Conservation (phyloP, 2,329 filamentous ascomycete species). For the Fusarium nisikadoi region DNA sequence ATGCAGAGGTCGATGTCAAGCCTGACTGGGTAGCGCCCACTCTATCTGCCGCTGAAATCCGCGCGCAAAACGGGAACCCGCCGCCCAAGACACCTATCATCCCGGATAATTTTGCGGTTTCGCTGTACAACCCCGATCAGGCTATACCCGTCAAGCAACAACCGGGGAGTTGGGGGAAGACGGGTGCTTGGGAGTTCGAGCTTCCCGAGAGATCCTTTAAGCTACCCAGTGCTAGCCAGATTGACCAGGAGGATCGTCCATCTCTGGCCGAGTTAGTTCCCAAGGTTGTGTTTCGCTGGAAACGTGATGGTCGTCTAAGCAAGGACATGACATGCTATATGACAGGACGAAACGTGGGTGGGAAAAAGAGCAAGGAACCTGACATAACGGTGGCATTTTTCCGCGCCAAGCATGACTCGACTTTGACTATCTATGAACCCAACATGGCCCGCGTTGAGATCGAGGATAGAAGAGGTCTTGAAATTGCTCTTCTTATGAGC, state of each 20-base stretch:
- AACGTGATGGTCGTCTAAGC: constrained; percentile 84
- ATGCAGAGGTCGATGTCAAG: constrained; percentile 83
- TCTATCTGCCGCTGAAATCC: constrained; percentile 82
- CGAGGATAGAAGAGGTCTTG: constrained; percentile 92
- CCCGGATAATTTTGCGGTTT: constrained; percentile 82
- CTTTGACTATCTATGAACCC: constrained; percentile 88
- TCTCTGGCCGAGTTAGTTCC: constrained; percentile 66
- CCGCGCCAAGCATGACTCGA: constrained; percentile 72
- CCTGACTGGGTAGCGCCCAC: constrained; percentile 88
- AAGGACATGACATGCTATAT: constrained; percentile 92
- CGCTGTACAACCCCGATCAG: constrained; percentile 95
- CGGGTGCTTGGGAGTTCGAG: constrained; percentile 89
- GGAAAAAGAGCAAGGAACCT: constrained; percentile 88
- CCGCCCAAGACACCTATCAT: constrained; percentile 74
- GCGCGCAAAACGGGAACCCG: constrained; percentile 70
- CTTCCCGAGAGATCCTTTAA: constrained; percentile 88
- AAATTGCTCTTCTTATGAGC: constrained; percentile 77
- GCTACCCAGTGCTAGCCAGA: constrained; percentile 77
- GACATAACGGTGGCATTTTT: constrained; percentile 96
- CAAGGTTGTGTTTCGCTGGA: constrained; percentile 87
- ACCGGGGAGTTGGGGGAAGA: constrained; percentile 81
- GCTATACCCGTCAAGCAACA: constrained; percentile 76
- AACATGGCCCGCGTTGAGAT: constrained; percentile 91
- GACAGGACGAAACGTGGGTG: constrained; percentile 78
- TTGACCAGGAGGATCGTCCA: constrained; percentile 73